phyloP scores from a whole-genome alignment of 1,284 basidiomycete genomes.

The Singerocomus inundabilis region DNA sequence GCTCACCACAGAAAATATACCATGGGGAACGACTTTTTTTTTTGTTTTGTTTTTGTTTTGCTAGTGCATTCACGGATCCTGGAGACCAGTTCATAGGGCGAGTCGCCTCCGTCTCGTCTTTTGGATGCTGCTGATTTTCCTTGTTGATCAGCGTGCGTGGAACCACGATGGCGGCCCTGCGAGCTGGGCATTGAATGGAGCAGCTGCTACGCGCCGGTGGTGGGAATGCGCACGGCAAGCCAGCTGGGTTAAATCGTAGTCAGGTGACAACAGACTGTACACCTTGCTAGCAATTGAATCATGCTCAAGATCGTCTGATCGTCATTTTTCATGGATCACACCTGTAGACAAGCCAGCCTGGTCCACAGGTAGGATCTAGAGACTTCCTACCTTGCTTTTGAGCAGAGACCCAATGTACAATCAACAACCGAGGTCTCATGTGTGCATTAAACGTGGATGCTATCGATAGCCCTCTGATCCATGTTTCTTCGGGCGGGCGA shows the following conservation, averaged over 20 bases:
- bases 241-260: too few species aligned
- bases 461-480: constrained; percentile 52
- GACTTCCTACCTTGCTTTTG: constrained; percentile 53
- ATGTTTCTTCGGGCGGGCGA: constrained; percentile 50
- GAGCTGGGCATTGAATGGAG: background rate
- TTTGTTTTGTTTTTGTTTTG: too few species aligned
- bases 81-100: constrained; percentile 11
- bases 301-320: constrained; percentile 51
- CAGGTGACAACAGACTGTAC: too few species aligned
- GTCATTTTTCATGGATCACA: too few species aligned
- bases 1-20: too few species aligned
- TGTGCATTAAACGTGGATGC: constrained; percentile 34
- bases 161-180: constrained; percentile 2
- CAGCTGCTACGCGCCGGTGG: too few species aligned
- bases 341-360: too few species aligned
- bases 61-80: constrained; percentile 10
- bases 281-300: too few species aligned
- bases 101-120: background rate
- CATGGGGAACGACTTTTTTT: background rate
- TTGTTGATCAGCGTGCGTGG: constrained; percentile 9
- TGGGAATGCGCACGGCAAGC: too few species aligned
- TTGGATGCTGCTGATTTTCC: background rate
- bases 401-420: constrained; percentile 48
- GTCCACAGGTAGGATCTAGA: constrained; percentile 55
- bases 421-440: constrained; percentile 57